Conservation (phyloP, 108 stramenopile species). For the Chaetoceros muelleri region DNA sequence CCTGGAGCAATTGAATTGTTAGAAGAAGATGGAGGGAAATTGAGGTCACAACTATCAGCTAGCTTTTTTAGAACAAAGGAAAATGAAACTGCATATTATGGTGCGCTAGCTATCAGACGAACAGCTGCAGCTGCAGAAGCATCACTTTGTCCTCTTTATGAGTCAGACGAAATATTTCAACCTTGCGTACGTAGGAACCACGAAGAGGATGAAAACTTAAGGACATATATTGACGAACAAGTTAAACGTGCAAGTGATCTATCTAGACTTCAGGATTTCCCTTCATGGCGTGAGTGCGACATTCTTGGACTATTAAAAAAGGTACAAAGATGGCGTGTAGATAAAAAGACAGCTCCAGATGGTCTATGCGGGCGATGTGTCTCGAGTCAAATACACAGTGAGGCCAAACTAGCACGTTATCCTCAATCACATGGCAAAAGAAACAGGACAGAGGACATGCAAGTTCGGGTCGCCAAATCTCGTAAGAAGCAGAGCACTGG, state of each 20-base stretch:
- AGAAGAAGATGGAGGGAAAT: conserved; percentile 44
- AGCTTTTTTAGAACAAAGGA: conserved; percentile 70
- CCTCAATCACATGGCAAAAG: conserved; percentile 19
- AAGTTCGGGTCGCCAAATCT: conserved; percentile 39
- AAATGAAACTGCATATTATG: conserved; percentile 80
- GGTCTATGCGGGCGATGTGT: conserved; percentile 74
- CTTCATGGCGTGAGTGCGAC: conserved; percentile 57
- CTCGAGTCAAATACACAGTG: conserved; percentile 34
- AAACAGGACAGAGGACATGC: conserved; percentile 22
- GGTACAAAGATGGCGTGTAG: conserved; percentile 61
- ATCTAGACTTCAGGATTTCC: conserved; percentile 41
- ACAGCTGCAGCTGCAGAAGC: conserved; percentile 55
- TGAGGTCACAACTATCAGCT: conserved; percentile 29
- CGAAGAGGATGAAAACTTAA: conserved; percentile 45
- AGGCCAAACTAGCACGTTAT: conserved; percentile 32
- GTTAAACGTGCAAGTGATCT: conserved; percentile 35
- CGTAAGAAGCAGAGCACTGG: conserved; percentile 57
- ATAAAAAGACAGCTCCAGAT: conserved; percentile 34
- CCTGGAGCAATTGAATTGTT: conserved; percentile 69
- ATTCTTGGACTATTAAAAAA: conserved; percentile 48
- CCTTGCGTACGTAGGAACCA: conserved; percentile 33
- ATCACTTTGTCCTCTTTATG: conserved; percentile 35
- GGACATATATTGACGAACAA: conserved; percentile 31
- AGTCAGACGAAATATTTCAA: conserved; percentile 26
- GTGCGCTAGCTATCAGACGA: conserved; percentile 53